A percentile compares a stretch with the other conserved stretches of the same genome.
phyloP scores from a whole-genome alignment of 352 stramenopile species.

The Phytopythium delawarense region DNA sequence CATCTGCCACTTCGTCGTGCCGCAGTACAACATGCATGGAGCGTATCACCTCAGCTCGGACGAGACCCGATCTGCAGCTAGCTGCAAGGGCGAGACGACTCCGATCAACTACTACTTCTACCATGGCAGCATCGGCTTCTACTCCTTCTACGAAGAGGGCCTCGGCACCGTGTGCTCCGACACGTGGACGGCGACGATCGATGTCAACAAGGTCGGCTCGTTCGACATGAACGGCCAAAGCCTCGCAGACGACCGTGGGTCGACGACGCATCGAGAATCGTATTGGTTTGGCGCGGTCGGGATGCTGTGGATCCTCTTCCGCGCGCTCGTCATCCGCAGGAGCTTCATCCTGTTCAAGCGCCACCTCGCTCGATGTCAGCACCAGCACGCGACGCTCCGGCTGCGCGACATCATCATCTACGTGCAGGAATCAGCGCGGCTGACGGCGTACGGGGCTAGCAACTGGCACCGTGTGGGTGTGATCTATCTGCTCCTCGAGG shows the following conservation, averaged over 20 bases:
- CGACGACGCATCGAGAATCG: slow-evolving; percentile 12
- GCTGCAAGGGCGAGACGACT: slow-evolving; percentile 5
- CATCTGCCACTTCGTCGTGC: slow-evolving; percentile 18
- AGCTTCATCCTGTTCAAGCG: slow-evolving; percentile 16
- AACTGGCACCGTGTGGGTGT: slow-evolving; percentile 14
- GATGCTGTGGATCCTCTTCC: slow-evolving; percentile 21
- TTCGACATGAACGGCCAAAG: slow-evolving; percentile 22
- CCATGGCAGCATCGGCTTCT: slow-evolving; percentile 13
- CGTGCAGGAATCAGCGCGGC: slow-evolving; percentile 25
- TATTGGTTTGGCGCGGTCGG: slow-evolving; percentile 25
- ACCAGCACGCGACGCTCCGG: slow-evolving; percentile 7
- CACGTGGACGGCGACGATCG: slow-evolving; percentile 12
- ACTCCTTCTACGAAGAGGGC: slow-evolving; percentile 7
- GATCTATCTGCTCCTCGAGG: slow-evolving; percentile 21
- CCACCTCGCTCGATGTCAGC: slow-evolving; percentile 9
- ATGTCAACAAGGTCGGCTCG: slow-evolving; percentile 14
- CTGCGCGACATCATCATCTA: slow-evolving; percentile 16
- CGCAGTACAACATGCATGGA: slow-evolving; percentile 13
- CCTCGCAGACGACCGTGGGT: slow-evolving; percentile 12
- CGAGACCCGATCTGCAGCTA: background rate
- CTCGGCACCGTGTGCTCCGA: slow-evolving; percentile 2
- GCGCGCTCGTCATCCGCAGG: slow-evolving; percentile 15
- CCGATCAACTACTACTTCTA: slow-evolving; percentile 16
- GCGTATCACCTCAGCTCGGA: slow-evolving; percentile 2
- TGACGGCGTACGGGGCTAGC: slow-evolving; percentile 20